Evolutionary conservation across 2,329 filamentous ascomycete species (phyloP).

Genomic region (Xylaria sp.): DNA sequence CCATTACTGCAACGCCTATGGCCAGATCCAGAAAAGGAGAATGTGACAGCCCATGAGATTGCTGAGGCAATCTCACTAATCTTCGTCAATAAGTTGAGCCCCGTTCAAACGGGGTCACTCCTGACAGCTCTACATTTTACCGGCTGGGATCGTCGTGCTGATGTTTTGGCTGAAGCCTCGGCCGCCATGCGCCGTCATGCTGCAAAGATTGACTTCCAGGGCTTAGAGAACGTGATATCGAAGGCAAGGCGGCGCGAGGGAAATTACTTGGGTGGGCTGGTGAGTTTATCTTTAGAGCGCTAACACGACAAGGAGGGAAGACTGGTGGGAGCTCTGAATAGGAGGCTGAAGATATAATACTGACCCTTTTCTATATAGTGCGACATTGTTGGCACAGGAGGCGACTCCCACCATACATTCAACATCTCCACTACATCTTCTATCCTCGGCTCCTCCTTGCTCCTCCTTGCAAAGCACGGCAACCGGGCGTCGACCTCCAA

Average conservation of each 20-base stretch:
- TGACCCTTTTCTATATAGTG: conserved; percentile 58
- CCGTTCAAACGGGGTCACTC: conserved; percentile 86
- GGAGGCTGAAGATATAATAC: neutral
- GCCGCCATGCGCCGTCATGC: conserved; percentile 85
- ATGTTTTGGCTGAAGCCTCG: conserved; percentile 88
- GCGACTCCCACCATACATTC: conserved; percentile 96
- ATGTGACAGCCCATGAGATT: conserved; percentile 81
- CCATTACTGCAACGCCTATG: conserved; percentile 78
- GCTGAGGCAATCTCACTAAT: conserved; percentile 90
- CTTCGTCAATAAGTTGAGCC: conserved; percentile 89
- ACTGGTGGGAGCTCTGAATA: neutral
- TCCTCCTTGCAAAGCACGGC: conserved; percentile 93
- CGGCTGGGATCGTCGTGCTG: conserved; percentile 81
- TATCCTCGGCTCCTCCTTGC: conserved; percentile 85
- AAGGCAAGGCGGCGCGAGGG: conserved; percentile 73
- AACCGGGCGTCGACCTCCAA: conserved; percentile 96
- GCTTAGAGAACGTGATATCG: conserved; percentile 70
- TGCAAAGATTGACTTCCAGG: conserved; percentile 72
- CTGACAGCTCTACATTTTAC: conserved; percentile 94
- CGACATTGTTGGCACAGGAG: conserved; percentile 97
- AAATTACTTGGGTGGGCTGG: conserved; percentile 82
- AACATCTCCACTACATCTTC: conserved; percentile 97
- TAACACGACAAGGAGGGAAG: neutral
- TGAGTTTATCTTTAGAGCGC: conserved; percentile 56
- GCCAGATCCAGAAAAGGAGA: conserved; percentile 60